Percentiles rank a stretch among this genome's conserved stretches.
phyloP scores from a whole-genome alignment of 306 rosid genomes.

The Quercus agrifolia region DNA sequence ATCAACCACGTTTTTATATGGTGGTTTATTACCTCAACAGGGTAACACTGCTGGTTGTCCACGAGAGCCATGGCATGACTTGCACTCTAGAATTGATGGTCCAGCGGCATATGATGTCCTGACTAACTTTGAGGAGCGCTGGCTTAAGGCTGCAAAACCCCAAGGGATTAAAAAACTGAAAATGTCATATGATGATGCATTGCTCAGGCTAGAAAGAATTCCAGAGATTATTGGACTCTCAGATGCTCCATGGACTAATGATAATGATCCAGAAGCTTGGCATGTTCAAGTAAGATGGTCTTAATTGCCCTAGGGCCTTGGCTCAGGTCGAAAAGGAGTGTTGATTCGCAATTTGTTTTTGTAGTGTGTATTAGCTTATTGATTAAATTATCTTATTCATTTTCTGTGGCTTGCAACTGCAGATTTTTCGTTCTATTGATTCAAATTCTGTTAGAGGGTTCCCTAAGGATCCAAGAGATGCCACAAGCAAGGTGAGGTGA shows the following conservation, averaged over 20 bases:
- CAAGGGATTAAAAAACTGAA: slow-evolving; percentile 73
- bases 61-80: slow-evolving; percentile 98
- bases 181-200: slow-evolving; percentile 57
- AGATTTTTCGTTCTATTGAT: slow-evolving; percentile 96
- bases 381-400: slow-evolving; percentile 11
- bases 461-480: slow-evolving; percentile 84
- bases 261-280: slow-evolving; percentile 83
- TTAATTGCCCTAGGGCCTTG: slow-evolving; percentile 11
- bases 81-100: slow-evolving; percentile 91
- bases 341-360: background rate
- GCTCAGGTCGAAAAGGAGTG: background rate
- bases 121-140: slow-evolving; percentile 91
- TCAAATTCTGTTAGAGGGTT: slow-evolving; percentile 85
- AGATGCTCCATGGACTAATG: slow-evolving; percentile 35
- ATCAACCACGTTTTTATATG: slow-evolving; percentile 14
- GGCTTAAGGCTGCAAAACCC: slow-evolving; percentile 89
- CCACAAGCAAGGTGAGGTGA: slow-evolving; percentile 53
- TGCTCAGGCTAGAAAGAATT: slow-evolving; percentile 78
- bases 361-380: background rate
- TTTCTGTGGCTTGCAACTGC: slow-evolving; percentile 29
- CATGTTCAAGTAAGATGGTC: slow-evolving; percentile 75
- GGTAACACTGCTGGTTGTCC: slow-evolving; percentile 79
- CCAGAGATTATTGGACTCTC: slow-evolving; percentile 53
- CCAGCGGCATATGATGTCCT: slow-evolving; percentile 96
- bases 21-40: slow-evolving; percentile 40